Base-by-base conservation (phyloP, 371 early-diverging fungal species). In the Parasitella parasitica region DNA sequence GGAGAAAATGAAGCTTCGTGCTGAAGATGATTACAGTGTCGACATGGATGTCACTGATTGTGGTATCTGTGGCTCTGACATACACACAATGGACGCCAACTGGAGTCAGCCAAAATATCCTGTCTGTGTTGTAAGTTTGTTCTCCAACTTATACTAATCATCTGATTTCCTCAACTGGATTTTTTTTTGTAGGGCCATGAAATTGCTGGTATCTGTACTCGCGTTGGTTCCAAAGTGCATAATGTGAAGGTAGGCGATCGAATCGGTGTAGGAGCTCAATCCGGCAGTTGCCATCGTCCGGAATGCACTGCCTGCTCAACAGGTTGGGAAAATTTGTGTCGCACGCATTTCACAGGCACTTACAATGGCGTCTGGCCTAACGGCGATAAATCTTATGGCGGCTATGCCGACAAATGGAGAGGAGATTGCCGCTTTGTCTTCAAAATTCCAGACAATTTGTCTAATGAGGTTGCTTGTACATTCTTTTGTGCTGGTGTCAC, bases 251-350 rank as follows among this genome's bases (percentile, higher is more conserved):
- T 91, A 34, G 93, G 90, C 36, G 89, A 90, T 59, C 57, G 83
- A 6, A 89, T 89, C 48, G 93, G 93, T 39, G 86, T 86, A 11
- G 91, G 91, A 27, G 86, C 86, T 32, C 86, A 87, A 68, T 74
- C 72, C 22, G 73, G 74, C 22, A 69, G 82, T 5, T 84, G 87
- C 53, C 56, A 75, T 11, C 49, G 71, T 26, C 24, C 37, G 28
- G 28, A 20, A 4, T 71, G 72, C 35, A 54, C 73, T 0, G 34
- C 59, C 26, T 77, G 78, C 43, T 59, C 63, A 9, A 37, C 56
- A 11, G 69, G 68, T 16, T 38, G 22, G 2, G 72, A 71, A 15
- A 48, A 76, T 50, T 37, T 84, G 16, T 66, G 69, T 46, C 61
- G 76, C 28, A 83, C 73, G 36, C 72, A 72, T 38, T 16, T 64